These are phyloP conservation scores for Zygoascus ofunaensis DNA, from an alignment of 805 yeast genomes.

Conservation along the genomic window DNA sequence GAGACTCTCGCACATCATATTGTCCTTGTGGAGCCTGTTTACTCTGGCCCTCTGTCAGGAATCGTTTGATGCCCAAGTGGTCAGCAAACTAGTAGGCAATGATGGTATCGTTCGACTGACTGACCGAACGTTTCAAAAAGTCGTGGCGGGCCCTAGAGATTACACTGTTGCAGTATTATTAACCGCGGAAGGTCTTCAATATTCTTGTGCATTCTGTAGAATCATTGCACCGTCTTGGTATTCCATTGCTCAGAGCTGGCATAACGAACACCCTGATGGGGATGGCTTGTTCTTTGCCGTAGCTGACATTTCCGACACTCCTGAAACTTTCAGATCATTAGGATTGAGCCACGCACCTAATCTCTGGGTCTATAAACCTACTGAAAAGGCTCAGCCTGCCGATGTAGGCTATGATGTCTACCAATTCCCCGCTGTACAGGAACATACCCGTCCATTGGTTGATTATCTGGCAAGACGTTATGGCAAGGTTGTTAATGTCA, in stretches of 20 bases:
- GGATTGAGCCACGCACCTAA: constrained; percentile 71
- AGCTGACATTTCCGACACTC: constrained; percentile 60
- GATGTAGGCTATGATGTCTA: constrained; percentile 16
- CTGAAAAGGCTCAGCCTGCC: constrained; percentile 28
- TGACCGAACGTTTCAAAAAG: constrained; percentile 49
- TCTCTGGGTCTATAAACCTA: constrained; percentile 51
- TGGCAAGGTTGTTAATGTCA: constrained; percentile 23
- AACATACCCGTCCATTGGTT: constrained; percentile 17
- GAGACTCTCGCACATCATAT: background rate
- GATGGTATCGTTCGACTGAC: constrained; percentile 39
- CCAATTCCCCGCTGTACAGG: constrained; percentile 24
- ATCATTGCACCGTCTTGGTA: constrained; percentile 60
- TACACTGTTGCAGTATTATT: constrained; percentile 55
- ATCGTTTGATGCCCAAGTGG: background rate
- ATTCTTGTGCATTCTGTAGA: constrained; percentile 70
- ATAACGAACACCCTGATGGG: constrained; percentile 43
- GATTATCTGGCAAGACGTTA: constrained; percentile 12
- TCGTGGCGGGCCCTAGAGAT: constrained; percentile 59
- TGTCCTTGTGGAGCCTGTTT: background rate
- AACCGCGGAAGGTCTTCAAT: constrained; percentile 63
- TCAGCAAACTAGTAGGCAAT: background rate
- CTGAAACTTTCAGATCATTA: constrained; percentile 43
- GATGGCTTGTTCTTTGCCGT: constrained; percentile 58
- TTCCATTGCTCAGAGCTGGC: constrained; percentile 55
- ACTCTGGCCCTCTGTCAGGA: background rate